Base-by-base conservation (phyloP, 208 protist species). In the Wallacemonas rigidus region DNA sequence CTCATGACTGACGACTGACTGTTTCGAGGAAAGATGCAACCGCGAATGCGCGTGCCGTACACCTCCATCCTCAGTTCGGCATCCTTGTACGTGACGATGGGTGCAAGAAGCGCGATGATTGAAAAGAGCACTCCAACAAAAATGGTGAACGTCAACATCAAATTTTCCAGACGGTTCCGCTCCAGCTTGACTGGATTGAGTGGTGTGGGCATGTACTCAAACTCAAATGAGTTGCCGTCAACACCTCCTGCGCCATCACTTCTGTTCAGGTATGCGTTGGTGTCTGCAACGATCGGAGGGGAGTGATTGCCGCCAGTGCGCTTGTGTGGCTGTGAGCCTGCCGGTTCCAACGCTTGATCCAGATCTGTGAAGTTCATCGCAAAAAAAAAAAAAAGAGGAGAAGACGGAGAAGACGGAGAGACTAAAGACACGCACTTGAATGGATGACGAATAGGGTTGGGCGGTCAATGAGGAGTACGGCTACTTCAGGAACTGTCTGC, bases 101-200 rank as follows among this genome's bases (percentile, higher is more conserved):
- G 58, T 5, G 76, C 79, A 12, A 36, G 36, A 7, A 85, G 45
- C n/a, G 76, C 53, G 2, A 58, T 67, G 8, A 83, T 72, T 14
- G 58, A 55, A 36, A 80, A 76, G 6, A 76, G 45, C 44, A 85
- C 61, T 40, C 54, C 65, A 7, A 75, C n/a, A 12, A 69, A 1
- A 43, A 80, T 45, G 11, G 73, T 73, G 2, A 73, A 62, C 5
- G 65, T 62, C 26, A 83, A n/a, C 3, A 76, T 35, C n/a, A 85
- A 55, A 60, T 82, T 82, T 35, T 85, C 79, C 2, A 80, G 0
- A 11, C 79, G 75, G 56, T 73, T 85, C 43, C 71, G 71, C 26
- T 80, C 74, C n/a, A 75, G 75, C 44, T 71, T 74, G 39, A 69
- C 48, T 2, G 79, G 82, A 56, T 67, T 79, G 38, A 77, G 83